phyloP scores from a whole-genome alignment of 345 rosid genomes.

The Aegle marmelos region DNA sequence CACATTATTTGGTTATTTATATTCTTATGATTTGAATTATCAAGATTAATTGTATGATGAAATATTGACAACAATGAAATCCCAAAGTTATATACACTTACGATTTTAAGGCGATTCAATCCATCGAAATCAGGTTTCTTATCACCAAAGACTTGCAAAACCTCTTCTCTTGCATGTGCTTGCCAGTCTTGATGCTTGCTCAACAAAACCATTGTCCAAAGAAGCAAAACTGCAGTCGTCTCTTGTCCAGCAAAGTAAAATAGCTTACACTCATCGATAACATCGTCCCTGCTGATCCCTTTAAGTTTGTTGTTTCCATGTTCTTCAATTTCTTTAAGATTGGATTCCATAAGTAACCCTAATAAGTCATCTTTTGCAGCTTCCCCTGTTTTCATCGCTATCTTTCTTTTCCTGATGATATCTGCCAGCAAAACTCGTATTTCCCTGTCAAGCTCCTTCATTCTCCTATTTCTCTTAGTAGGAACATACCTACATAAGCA shows the following conservation, averaged over 20 bases:
- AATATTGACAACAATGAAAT: not conserved
- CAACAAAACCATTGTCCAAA: conserved; percentile 49
- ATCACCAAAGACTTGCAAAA: conserved; percentile 29
- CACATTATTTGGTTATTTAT: no score
- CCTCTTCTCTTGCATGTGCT: conserved; percentile 49
- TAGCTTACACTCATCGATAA: conserved; percentile 61
- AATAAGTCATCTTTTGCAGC: conserved; percentile 32
- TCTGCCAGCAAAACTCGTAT: not conserved
- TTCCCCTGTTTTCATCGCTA: conserved; percentile 31
- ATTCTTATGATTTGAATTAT: no score
- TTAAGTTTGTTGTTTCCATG: not conserved
- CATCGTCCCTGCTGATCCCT: conserved; percentile 40
- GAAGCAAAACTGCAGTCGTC: conserved; percentile 41
- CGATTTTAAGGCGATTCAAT: conserved; percentile 14
- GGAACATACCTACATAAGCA: conserved; percentile 37
- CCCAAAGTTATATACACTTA: not conserved
- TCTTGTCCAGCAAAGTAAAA: conserved; percentile 71
- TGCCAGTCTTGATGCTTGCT: conserved; percentile 61
- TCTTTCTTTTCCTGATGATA: conserved; percentile 40
- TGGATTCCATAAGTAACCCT: conserved; percentile 41
- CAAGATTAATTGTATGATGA: no score
- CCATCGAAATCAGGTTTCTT: not conserved
- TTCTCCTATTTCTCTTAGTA: conserved; percentile 27
- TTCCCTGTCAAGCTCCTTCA: no score
- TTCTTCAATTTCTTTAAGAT: conserved; percentile 28